Evolutionary conservation across 2,329 filamentous ascomycete genomes (phyloP).

Genomic region (Bipolaris victoriae): DNA sequence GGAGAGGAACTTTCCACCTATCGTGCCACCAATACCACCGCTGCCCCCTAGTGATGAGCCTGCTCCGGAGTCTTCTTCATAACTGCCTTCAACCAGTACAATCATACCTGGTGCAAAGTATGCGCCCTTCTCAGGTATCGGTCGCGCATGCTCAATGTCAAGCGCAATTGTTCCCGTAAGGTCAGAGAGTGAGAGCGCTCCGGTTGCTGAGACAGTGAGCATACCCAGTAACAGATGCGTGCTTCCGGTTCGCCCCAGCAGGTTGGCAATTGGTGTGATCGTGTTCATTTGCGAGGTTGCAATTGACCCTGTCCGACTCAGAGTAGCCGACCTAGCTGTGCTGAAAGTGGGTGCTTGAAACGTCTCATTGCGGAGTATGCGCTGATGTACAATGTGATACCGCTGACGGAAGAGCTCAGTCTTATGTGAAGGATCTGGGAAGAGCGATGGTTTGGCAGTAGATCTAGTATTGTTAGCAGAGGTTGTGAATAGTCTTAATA

Average conservation of each 20-base stretch:
- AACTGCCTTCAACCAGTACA: constrained; percentile 91
- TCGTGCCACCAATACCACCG: constrained; percentile 83
- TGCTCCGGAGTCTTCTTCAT: constrained; percentile 81
- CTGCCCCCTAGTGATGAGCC: constrained; percentile 69
- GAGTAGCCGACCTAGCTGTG: constrained; percentile 56
- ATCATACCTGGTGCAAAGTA: constrained; percentile 98
- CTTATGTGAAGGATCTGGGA: constrained; percentile 81
- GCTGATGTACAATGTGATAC: constrained; percentile 90
- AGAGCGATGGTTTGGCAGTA: constrained; percentile 50
- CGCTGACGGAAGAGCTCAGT: constrained; percentile 86
- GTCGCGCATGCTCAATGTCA: constrained; percentile 79
- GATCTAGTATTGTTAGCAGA: constrained; percentile 39
- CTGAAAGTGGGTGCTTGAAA: constrained; percentile 85
- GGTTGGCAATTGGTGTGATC: constrained; percentile 81
- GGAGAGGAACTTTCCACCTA: constrained; percentile 89
- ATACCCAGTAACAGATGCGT: constrained; percentile 87
- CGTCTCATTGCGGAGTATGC: constrained; percentile 87
- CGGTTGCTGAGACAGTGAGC: constrained; percentile 79
- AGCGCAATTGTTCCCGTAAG: constrained; percentile 85
- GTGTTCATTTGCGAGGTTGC: constrained; percentile 68
- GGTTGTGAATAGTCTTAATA: fast-evolving
- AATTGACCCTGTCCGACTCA: constrained; percentile 65
- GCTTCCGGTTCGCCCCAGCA: constrained; percentile 78
- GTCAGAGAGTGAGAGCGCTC: constrained; percentile 82
- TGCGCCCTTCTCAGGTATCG: constrained; percentile 82